phyloP scores from a whole-genome alignment of 1,139 yeast genomes.

The Pichia sp. region DNA sequence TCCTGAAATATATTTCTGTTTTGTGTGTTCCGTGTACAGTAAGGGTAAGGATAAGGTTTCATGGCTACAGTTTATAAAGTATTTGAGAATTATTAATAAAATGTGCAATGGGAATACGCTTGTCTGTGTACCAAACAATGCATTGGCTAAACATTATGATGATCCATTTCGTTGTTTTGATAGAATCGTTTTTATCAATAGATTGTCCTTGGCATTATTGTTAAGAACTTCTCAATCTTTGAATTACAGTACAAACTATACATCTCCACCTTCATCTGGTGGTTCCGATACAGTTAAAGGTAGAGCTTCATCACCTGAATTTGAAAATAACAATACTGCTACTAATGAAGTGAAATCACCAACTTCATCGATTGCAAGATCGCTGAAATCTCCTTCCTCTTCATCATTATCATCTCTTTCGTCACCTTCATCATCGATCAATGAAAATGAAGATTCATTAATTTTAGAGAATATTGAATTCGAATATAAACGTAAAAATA shows the following conservation, averaged over 20 bases:
- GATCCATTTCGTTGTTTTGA: conserved; percentile 26
- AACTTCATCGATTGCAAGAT: not conserved
- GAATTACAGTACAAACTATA: not conserved
- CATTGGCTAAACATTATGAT: conserved; percentile 18
- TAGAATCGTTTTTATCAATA: conserved; percentile 21
- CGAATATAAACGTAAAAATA: conserved; percentile 1
- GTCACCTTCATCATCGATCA: not conserved
- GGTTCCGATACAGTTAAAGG: not conserved
- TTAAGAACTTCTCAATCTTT: conserved; percentile 13
- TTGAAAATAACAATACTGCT: not conserved
- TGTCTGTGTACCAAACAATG: conserved; percentile 22
- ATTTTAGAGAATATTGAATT: not conserved
- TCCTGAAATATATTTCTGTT: conserved; percentile 27
- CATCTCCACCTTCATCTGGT: not conserved
- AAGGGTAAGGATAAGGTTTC: conserved; percentile 29
- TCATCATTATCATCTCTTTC: not conserved
- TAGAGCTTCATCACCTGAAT: not conserved
- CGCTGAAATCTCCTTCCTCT: not conserved
- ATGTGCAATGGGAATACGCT: conserved; percentile 19
- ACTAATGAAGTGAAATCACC: not conserved
- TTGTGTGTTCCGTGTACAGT: conserved; percentile 25
- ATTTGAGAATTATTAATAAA: conserved; percentile 20
- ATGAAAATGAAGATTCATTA: not conserved
- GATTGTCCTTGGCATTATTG: conserved; percentile 21
- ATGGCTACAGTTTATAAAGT: conserved; percentile 27